Base-by-base conservation (phyloP, 371 early-diverging fungal species). In the Saksenaea vasiformis region DNA sequence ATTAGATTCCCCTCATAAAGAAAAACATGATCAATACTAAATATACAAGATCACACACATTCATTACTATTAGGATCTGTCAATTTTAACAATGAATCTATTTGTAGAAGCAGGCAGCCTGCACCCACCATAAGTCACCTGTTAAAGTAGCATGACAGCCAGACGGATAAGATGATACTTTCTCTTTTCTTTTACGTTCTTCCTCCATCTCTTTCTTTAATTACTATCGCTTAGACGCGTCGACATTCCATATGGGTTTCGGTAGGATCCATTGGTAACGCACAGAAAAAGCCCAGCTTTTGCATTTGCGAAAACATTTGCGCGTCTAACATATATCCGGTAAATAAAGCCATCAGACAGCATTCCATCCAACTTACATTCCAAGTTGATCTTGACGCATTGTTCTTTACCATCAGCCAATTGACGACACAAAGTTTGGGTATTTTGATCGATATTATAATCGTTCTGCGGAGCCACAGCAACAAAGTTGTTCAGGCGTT, bases 301-400 rank as follows among this genome's bases (percentile, higher is more conserved):
- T 85, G 85, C 83, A 85, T 85, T 74, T 80, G 70, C 26, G 73
- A 66, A 61, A 85, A 85, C 85, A 85, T 85, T 68, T 79, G 68
- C 34, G 77, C 70, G 67, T 74, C 83, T 82, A 60, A 1, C 4
- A 28, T 24, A n/a, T 3, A 5, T 54, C 35, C 14, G 10, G 53
- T 19, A 19, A 55, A 28, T 54, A 39, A 7, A 65, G 41, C 26
- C 14, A 54, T 22, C 41, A 54, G 13, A 38, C 11, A 38, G 22
- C 19, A 24, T 36, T 28, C 17, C 51, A 5, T 14, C 5, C 43
- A 22, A 70, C 78, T 74, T 78, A 82, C 83, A 76, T 68, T 82
- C 80, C 60, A 82, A 66, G 38, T 73, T 78, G 26, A 82, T 69
- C 57, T 76, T 74, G 27, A 82, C 58, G 63, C 83, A 82, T 34